Evolutionary conservation across 768 basidiomycete species (phyloP), one percentile per base, ranked within the genome.

Genomic region (Dentipellis sp.): DNA sequence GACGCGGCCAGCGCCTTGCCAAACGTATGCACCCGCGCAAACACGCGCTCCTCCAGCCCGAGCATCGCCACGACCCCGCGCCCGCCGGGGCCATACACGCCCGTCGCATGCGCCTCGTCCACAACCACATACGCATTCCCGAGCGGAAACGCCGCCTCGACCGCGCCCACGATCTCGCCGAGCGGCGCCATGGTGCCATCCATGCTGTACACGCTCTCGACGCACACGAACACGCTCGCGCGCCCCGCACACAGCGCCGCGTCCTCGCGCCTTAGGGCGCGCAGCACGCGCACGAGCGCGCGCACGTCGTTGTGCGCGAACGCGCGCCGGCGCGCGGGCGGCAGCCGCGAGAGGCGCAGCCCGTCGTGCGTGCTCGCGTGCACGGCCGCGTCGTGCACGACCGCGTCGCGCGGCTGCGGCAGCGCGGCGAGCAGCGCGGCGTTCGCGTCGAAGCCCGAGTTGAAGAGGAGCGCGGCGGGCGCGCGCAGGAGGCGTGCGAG

Each of bases 191-290:
- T 78, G 23, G 93, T 95, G 12, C 95, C 95, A 62, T 98, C 95
- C 95, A 98, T 98, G 56, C 86, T 90, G 63, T 97, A 97, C 47
- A 97, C 69, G 38, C 83, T 86, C 75, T 98, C 95, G 7, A 97
- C 84, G 0, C 91, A 84, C 11, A 98, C 68, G 64, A 94, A 97
- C 3, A 90, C 70, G 62, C 74, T 84, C 37, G 60, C 59, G 23
- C 70, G 67, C 0, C 80, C 82, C 0, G 61, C 57, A 54, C 60
- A 62, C 14, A 83, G 62, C 38, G 65, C 69, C 0, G 67, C 64
- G n/a, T 69, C 66, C 48, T 73, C 71, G 2, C 65, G 54, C 16
- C 72, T 57, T 45, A 88, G 70, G 12, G 63, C 63, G 1, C 56
- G 48, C 3, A 95, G 64, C 0, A 78, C 65, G 2, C 57, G 56